A percentile compares a stretch with the other conserved stretches of the same genome.
Evolutionary conservation across 176 grass and related monocot genomes (phyloP).

Genomic region (Oryza rufipogon): DNA sequence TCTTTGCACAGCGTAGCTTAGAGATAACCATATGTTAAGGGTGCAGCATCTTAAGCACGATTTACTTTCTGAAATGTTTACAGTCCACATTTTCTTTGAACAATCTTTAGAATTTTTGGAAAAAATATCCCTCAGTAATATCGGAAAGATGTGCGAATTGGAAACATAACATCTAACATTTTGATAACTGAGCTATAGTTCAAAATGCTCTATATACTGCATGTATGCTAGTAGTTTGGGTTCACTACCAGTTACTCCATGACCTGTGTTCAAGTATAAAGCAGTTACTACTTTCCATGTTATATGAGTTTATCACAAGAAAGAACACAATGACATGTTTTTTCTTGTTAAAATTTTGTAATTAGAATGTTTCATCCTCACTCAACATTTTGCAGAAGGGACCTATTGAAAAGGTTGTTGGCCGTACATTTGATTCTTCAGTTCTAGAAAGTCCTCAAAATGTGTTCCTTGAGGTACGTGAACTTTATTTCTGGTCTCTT

Average conservation of each 20-base stretch:
- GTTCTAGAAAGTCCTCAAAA: constrained; percentile 60
- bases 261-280: not conserved
- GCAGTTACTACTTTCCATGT: not conserved
- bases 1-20: constrained; percentile 12
- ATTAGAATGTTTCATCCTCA: constrained; percentile 11
- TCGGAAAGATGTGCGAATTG: not conserved
- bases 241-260: not conserved
- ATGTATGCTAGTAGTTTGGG: not conserved
- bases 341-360: constrained; percentile 8
- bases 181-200: not conserved
- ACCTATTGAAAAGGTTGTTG: constrained; percentile 74
- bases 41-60: constrained; percentile 10
- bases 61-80: not conserved
- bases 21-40: constrained; percentile 3
- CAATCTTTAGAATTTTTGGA: not conserved
- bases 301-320: not conserved
- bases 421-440: constrained; percentile 63
- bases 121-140: not conserved
- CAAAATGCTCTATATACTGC: constrained; percentile 3
- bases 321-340: not conserved
- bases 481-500: not conserved
- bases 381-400: constrained; percentile 48
- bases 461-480: constrained; percentile 69
- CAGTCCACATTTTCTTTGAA: not conserved
- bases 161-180: not conserved